Conservation (phyloP, 306 rosid species). For the Begonia peltatifolia region DNA sequence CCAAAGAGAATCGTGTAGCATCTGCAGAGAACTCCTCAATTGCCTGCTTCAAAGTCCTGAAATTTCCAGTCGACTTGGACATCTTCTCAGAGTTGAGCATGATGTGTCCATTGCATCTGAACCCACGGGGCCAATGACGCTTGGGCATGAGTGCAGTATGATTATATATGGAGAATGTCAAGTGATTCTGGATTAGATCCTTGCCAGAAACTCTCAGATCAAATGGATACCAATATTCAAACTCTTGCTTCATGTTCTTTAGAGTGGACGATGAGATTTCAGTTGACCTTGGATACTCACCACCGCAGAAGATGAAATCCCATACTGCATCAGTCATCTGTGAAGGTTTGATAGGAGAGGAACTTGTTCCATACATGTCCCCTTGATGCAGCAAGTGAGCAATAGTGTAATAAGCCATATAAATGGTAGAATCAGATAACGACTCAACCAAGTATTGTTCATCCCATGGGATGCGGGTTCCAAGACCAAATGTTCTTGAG, state of each 20-base stretch:
- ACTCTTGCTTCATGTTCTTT: conserved; percentile 66
- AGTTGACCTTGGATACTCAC: conserved; percentile 49
- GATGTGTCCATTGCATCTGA: conserved; percentile 83
- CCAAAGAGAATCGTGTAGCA: conserved; percentile 82
- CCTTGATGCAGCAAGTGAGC: conserved; percentile 61
- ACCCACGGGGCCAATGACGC: conserved; percentile 80
- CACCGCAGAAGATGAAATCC: conserved; percentile 71
- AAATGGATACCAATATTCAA: conserved; percentile 96
- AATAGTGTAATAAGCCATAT: conserved; percentile 91
- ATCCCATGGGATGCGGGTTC: conserved; percentile 94
- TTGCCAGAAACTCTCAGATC: conserved; percentile 94
- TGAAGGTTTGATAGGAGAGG: conserved; percentile 45
- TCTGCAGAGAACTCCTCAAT: conserved; percentile 92
- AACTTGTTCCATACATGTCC: conserved; percentile 50
- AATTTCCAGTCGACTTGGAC: conserved; percentile 95
- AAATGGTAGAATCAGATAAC: conserved; percentile 79
- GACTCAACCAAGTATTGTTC: conserved; percentile 79
- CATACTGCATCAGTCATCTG: conserved; percentile 79
- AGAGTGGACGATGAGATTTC: conserved; percentile 41
- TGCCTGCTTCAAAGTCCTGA: conserved; percentile 69
- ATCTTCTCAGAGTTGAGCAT: conserved; percentile 85
- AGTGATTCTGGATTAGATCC: conserved; percentile 87
- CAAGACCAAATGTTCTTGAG: conserved; percentile 89
- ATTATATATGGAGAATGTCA: conserved; percentile 72
- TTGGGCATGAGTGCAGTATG: conserved; percentile 66